These are phyloP conservation scores for Lasiodiplodia citricola DNA, from an alignment of 2,329 filamentous ascomycete species.

Conservation along the genomic window DNA sequence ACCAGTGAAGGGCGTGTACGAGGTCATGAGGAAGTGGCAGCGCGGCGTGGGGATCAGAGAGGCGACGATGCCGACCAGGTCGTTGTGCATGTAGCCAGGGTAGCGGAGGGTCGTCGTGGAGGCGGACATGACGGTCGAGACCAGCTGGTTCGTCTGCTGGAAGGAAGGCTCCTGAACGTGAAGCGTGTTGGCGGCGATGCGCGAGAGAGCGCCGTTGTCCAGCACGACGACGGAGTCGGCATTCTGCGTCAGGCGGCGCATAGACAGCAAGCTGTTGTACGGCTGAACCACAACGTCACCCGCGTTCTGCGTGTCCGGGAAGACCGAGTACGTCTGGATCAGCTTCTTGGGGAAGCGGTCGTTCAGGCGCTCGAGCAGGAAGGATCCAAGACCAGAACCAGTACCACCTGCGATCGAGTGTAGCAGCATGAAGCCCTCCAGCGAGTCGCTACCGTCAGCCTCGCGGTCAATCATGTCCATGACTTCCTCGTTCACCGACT, in stretches of 20 bases:
- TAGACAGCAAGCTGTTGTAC: slow-evolving; percentile 93
- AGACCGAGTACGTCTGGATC: slow-evolving; percentile 98
- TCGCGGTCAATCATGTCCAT: slow-evolving; percentile 99
- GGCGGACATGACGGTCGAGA: slow-evolving; percentile 97
- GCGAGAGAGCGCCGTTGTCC: slow-evolving; percentile 90
- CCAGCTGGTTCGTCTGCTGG: slow-evolving; percentile 95
- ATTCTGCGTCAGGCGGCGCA: slow-evolving; percentile 91
- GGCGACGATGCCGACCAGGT: slow-evolving; percentile 94
- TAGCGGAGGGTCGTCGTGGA: slow-evolving; percentile 96
- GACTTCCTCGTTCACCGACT: slow-evolving; percentile 91
- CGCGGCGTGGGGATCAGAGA: slow-evolving; percentile 95
- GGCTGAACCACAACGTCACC: slow-evolving; percentile 96
- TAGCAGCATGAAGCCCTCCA: slow-evolving; percentile 99
- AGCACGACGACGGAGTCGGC: slow-evolving; percentile 97
- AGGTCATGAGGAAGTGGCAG: slow-evolving; percentile 98
- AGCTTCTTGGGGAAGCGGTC: slow-evolving; percentile 98
- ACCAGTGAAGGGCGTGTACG: slow-evolving; percentile 96
- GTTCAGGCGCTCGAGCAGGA: slow-evolving; percentile 92
- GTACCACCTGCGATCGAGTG: slow-evolving; percentile 98
- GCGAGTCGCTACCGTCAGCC: slow-evolving; percentile 94
- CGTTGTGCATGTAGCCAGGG: slow-evolving; percentile 99
- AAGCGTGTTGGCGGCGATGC: slow-evolving; percentile 91
- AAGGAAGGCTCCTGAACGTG: slow-evolving; percentile 96
- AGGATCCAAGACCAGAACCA: slow-evolving; percentile 93
- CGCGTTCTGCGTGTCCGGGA: slow-evolving; percentile 86